Evolutionary conservation across 2,329 filamentous ascomycete species (phyloP), one percentile per base, ranked within the genome.

Genomic region (Trichoderma lentiforme): DNA sequence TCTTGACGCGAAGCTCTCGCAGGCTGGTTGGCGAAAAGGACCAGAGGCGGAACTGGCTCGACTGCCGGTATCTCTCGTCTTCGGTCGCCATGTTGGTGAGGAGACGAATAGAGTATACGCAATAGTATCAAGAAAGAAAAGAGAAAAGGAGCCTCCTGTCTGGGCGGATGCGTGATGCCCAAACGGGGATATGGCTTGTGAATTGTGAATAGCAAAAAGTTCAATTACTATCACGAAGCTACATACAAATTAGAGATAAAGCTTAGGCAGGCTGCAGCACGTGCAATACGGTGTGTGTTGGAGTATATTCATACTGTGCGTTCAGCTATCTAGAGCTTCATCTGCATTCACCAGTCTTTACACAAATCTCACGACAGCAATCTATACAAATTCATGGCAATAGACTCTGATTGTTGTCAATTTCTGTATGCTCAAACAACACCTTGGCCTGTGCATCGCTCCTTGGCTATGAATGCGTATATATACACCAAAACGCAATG

Each of bases 41-140:
- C 96, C 96, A 99, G 72, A 97, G 87, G 57, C 93, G 90, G 80
- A 90, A 98, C 82, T 99, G 96, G 61, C 93, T 95, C 0, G 95
- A 97, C 66, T 92, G 89, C 36, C 94, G 91, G 83, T 98, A 99
- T 70, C 95, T 87, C 76, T 93, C 93, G 82, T 99, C 96, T 87
- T 99, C 96, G 73, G 90, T 92, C 8, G 87, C 86, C 89, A 97
- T 73, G 60, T 6, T 14, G 14, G 12, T 58, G 14, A 28, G 2
- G 2, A 47, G 30, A 18, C 15, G 14, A 21, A 34, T 21, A 30
- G 18, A 56, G 14, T 26, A 14, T 18, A 21, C 15, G 18, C n/a
- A 34, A 26, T 4, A 30, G 21, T 34, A 26, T 14, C 15, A n/a
- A 15, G 3, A 9, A 3, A 9, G 12, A 11, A 53, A 6, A 3